Base-by-base conservation (phyloP, 768 basidiomycete genomes). In the Leucosporidium scottii region DNA sequence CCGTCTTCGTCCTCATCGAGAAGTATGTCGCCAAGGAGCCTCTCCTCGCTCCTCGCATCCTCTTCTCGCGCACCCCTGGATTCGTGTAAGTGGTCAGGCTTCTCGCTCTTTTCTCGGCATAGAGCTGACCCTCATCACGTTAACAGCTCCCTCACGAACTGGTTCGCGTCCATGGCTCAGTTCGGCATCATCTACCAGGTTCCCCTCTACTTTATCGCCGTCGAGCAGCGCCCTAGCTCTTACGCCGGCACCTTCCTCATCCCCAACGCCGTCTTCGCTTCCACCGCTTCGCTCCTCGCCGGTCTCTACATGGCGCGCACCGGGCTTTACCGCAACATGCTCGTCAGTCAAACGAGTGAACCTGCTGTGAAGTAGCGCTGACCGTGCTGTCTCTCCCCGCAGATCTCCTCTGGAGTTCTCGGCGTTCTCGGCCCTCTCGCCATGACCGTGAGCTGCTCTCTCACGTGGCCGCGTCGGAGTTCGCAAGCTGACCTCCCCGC, bases 221-320 rank as follows among this genome's bases (percentile, higher is more conserved):
- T 72, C 27, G 71, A 72, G 64, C 59, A 72, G 67, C 65, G 64
- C 36, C 65, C 71, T 34, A 65, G 64, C 0, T 58, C 60, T 21
- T 55, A 66, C 47, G 67, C 71, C 47, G 71, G 71, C 25, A 64
- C 69, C 20, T 58, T 63, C 71, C 55, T 72, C n/a, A 72, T 72
- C 36, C 71, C 71, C 49, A 72, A 72, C 57, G 70, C 70, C 51
- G 61, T 72, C 34, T 63, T 72, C 50, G 71, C 71, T n/a, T 72
- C 71, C 18, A 68, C 71, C 47, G 71, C 71, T 20, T 72, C 71
- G 60, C 67, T 72, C 30, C 63, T 72, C 15, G 49, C 58, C 12
- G 71, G 71, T 25, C 65, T 72, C 64, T 72, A 72, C 61, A 72
- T 72, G 62, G 59, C 64, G 23, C 49, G 59, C 28, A 68, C 66